Conservation (phyloP, 164 flowering plant species). For the Echeveria elegans region DNA sequence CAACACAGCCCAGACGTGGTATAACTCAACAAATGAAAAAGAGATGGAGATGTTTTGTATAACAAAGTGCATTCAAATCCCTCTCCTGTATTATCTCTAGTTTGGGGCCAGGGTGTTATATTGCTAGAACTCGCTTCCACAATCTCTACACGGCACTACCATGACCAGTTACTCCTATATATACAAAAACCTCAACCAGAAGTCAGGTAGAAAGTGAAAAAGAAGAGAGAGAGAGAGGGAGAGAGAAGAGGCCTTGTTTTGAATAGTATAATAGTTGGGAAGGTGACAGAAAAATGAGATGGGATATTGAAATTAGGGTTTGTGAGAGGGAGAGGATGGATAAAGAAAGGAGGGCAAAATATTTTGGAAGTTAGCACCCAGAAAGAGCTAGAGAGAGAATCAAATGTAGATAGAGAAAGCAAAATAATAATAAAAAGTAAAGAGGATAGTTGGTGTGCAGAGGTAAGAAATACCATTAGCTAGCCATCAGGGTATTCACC, state of each 20-base stretch:
- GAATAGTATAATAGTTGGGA: constrained; percentile 1
- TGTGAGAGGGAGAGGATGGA: background rate
- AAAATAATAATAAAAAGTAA: constrained; percentile 3
- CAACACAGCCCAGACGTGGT: background rate
- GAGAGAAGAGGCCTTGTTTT: background rate
- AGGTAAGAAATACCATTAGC: background rate
- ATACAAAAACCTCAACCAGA: background rate
- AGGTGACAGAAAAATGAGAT: background rate
- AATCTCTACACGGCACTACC: background rate
- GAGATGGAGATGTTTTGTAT: background rate
- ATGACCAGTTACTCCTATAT: background rate
- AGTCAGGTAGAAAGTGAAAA: background rate
- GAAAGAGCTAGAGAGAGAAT: background rate
- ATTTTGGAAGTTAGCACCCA: constrained; percentile 5
- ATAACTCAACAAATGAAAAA: background rate
- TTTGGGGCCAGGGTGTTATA: background rate
- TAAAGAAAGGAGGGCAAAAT: background rate
- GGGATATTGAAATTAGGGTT: background rate
- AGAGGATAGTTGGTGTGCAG: background rate
- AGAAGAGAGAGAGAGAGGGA: constrained; percentile 10
- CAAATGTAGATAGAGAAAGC: background rate
- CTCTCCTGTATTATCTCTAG: background rate
- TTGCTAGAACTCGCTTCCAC: background rate
- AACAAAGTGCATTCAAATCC: background rate
- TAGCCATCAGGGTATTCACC: background rate